Evolutionary conservation across 2,329 filamentous ascomycete species (phyloP).

Genomic region (Dactylonectria estremocensis): DNA sequence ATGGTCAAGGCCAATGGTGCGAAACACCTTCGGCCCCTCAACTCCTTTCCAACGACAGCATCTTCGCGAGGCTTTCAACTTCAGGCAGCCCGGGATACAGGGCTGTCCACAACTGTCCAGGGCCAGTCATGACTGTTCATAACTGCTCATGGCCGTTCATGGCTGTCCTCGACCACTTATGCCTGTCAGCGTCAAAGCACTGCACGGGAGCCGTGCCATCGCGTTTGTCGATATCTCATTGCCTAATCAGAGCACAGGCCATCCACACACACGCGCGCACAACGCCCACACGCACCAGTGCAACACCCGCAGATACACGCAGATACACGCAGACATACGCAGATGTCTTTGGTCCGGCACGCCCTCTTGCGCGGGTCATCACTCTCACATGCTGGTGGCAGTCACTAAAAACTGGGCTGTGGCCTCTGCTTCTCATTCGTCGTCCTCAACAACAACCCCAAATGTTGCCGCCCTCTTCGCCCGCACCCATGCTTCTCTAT

Average conservation of each 20-base stretch:
- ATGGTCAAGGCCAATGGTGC: slow-evolving; percentile 24
- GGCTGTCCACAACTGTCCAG: neutral
- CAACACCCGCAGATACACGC: slow-evolving; percentile 26
- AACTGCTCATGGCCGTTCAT: slow-evolving; percentile 2
- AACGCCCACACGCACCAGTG: slow-evolving; percentile 22
- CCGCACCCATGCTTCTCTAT: slow-evolving; percentile 35
- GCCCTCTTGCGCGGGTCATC: slow-evolving; percentile 37
- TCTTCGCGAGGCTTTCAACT: slow-evolving; percentile 23
- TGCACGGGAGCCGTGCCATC: slow-evolving; percentile 19
- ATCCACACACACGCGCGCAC: slow-evolving; percentile 29
- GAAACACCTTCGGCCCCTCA: slow-evolving; percentile 25
- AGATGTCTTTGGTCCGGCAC: slow-evolving; percentile 14
- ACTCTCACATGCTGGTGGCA: slow-evolving; percentile 42
- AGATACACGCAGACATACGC: slow-evolving; percentile 8
- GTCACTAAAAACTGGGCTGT: slow-evolving; percentile 33
- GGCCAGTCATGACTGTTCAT: neutral
- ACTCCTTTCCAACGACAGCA: slow-evolving; percentile 16
- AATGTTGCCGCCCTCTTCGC: slow-evolving; percentile 27
- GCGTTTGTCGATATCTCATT: slow-evolving; percentile 29
- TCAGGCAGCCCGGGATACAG: neutral
- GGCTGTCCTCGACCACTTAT: neutral
- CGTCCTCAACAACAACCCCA: slow-evolving; percentile 22
- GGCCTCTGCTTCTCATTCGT: slow-evolving; percentile 36
- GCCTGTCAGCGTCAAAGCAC: slow-evolving; percentile 19
- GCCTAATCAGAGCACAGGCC: slow-evolving; percentile 24